phyloP scores from a whole-genome alignment of 2,329 filamentous ascomycete genomes.

The Curvularia sp. region DNA sequence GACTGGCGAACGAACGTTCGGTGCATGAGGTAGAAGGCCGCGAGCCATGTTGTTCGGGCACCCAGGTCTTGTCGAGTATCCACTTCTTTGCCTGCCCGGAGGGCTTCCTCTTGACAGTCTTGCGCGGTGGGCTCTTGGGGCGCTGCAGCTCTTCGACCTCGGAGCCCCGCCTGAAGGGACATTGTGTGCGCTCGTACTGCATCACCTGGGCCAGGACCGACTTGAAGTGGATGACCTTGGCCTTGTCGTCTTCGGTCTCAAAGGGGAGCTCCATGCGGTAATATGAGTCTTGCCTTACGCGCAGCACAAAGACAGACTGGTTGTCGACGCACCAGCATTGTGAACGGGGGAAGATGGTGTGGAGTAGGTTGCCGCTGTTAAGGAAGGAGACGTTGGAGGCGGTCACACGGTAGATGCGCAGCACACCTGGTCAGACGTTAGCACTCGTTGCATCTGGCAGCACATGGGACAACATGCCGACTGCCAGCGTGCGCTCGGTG shows the following conservation, averaged over 20 bases:
- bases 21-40: constrained; percentile 40
- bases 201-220: constrained; percentile 74
- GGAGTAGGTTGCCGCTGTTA: constrained; percentile 81
- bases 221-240: constrained; percentile 71
- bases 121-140: constrained; percentile 64
- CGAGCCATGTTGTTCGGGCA: constrained; percentile 52
- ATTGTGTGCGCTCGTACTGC: constrained; percentile 85
- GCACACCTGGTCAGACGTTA: constrained; percentile 61
- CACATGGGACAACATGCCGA: constrained; percentile 61
- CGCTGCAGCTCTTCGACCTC: constrained; percentile 75
- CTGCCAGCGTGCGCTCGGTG: constrained; percentile 81
- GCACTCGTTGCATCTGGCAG: neutral
- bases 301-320: constrained; percentile 82
- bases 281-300: constrained; percentile 82
- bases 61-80: constrained; percentile 57
- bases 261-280: constrained; percentile 88
- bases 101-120: constrained; percentile 64
- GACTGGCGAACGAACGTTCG: constrained; percentile 41
- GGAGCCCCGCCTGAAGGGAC: constrained; percentile 82
- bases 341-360: constrained; percentile 86
- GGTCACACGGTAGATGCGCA: constrained; percentile 85
- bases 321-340: constrained; percentile 95
- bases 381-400: constrained; percentile 83
- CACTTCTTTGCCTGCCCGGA: constrained; percentile 58
- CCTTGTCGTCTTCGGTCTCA: constrained; percentile 67